These are phyloP conservation scores for Mediolabrus comicus DNA, from an alignment of 108 stramenopile species.

Conservation along the genomic window DNA sequence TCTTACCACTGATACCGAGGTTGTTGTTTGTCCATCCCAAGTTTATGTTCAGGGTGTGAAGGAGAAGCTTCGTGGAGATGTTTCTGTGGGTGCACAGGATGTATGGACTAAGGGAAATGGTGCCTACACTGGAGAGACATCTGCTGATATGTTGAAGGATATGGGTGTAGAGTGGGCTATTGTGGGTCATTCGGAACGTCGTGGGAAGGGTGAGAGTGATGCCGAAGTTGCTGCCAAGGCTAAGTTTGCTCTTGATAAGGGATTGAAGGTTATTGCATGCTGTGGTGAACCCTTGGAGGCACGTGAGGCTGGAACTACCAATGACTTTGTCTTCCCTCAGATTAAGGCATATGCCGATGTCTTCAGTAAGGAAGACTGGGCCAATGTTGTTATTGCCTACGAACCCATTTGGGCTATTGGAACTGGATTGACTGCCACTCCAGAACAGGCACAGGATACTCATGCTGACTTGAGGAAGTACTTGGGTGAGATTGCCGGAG, in stretches of 20 bases:
- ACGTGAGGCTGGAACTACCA: constrained; percentile 95
- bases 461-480: constrained; percentile 86
- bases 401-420: constrained; percentile 99
- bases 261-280: constrained; percentile 95
- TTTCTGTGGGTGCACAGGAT: constrained; percentile 92
- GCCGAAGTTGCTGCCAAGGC: constrained; percentile 93
- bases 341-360: constrained; percentile 93
- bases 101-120: constrained; percentile 89
- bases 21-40: constrained; percentile 95
- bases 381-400: constrained; percentile 85
- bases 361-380: constrained; percentile 86
- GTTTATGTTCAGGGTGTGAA: constrained; percentile 87
- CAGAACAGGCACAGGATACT: constrained; percentile 96
- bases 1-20: constrained; percentile 84
- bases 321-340: constrained; percentile 96
- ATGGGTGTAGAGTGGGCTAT: constrained; percentile 94
- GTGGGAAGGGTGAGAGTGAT: constrained; percentile 94
- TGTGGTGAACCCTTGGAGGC: constrained; percentile 97
- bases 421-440: constrained; percentile 95
- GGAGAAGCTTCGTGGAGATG: constrained; percentile 82
- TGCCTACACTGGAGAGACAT: constrained; percentile 97
- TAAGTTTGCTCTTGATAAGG: constrained; percentile 91
- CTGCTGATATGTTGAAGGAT: constrained; percentile 96
- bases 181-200: constrained; percentile 97
- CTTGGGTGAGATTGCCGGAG: constrained; percentile 82